Evolutionary conservation across 768 basidiomycete species (phyloP), one percentile per base, ranked within the genome.

Genomic region (Leccinum subgranulosum): DNA sequence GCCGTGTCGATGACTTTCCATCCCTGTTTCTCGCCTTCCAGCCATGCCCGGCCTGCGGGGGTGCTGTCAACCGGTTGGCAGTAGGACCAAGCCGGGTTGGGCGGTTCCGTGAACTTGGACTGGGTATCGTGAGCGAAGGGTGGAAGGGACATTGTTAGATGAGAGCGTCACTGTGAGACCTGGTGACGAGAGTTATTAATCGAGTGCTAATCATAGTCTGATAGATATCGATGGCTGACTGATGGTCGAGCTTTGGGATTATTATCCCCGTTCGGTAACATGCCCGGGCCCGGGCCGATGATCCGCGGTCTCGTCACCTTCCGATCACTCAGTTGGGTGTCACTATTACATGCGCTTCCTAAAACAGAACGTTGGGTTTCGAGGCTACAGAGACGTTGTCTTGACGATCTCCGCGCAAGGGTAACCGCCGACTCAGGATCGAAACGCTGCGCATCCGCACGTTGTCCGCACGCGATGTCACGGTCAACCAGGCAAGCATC

Each of bases 1-100:
- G 66, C 64, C 0, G 76, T 65, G 45, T 76, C 63, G 49, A 75
- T 61, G 25, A 59, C 51, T 25, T 66, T 73, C 74, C 74, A 77
- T 23, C 76, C 76, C 9, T 67, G 63, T 19, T 68, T 54, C 53
- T 74, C 76, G 17, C 73, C 74, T 53, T 68, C 65, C 28, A 71
- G 6, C 76, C 76, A 77, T 14, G 53, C 65, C n/a, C 54, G 56
- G 1, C 75, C 76, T 2, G 56, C 60, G 4, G 70, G 60, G 0
- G 69, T 73, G 6, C 59, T 64, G n/a, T 63, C 60, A 15, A 75
- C 57, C 51, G 29, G 52, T 51, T 74, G 66, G n/a, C 74, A 23
- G 23, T 23, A 23, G 23, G 25, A 59, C 70, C 74, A 76, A 1
- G 66, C 36, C 12, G 72, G 61, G 55, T 76, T 70, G 1, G 73